Percentiles rank a stretch among this genome's conserved stretches.
Conservation (phyloP, 164 flowering plant genomes). For the Chloranthus sessilifolius region DNA sequence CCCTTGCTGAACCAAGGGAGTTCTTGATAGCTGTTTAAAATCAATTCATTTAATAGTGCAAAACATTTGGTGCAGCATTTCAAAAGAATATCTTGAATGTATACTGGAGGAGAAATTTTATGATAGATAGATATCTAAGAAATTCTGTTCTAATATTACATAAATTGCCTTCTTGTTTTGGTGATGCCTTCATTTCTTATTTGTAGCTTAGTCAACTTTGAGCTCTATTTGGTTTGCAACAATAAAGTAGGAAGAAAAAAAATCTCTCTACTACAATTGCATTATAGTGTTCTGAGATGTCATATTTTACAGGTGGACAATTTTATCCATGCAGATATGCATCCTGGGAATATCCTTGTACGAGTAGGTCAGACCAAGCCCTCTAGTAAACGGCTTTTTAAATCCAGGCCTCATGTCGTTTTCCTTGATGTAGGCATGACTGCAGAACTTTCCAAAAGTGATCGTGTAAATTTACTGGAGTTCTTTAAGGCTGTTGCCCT, state of each 20-base stretch:
- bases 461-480: slow-evolving; percentile 47
- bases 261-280: background rate
- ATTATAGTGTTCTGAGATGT: background rate
- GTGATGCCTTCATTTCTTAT: too few species aligned
- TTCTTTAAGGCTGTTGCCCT: slow-evolving; percentile 75
- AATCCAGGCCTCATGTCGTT: slow-evolving; percentile 60
- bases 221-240: background rate
- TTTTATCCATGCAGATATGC: slow-evolving; percentile 88
- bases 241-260: background rate
- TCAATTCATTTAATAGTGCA: too few species aligned
- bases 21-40: too few species aligned
- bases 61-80: too few species aligned
- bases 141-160: too few species aligned
- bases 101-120: too few species aligned
- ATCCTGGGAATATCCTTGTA: slow-evolving; percentile 85
- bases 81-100: too few species aligned
- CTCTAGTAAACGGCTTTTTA: slow-evolving; percentile 36
- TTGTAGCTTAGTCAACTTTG: slow-evolving; percentile 1
- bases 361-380: slow-evolving; percentile 32
- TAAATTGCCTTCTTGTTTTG: too few species aligned
- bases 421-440: slow-evolving; percentile 87
- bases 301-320: slow-evolving; percentile 63
- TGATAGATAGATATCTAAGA: too few species aligned
- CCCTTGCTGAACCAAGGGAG: too few species aligned
- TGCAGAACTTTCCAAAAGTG: slow-evolving; percentile 66